Percentiles rank a stretch among this genome's conserved stretches.
Conservation (phyloP, 148 eudicot species). For the Rhododendron mucronatum region DNA sequence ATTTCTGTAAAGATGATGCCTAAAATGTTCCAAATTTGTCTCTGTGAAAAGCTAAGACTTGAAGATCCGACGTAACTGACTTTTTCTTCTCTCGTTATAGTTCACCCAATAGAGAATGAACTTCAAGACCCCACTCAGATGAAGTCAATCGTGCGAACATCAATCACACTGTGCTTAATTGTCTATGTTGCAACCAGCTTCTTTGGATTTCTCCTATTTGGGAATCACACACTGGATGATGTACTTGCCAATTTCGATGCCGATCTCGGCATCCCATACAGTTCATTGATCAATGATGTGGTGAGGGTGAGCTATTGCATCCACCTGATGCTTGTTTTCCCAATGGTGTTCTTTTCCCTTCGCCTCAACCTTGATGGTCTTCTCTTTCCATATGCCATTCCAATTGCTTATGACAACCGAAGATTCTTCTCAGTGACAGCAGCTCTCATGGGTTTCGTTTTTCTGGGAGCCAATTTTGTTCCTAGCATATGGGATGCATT, state of each 20-base stretch:
- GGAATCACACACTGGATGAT: slow-evolving; percentile 63
- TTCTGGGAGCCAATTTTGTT: slow-evolving; percentile 64
- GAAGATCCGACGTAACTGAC: not conserved
- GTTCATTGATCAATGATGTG: slow-evolving; percentile 62
- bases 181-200: slow-evolving; percentile 69
- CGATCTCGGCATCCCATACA: slow-evolving; percentile 71
- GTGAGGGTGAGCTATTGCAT: slow-evolving; percentile 70
- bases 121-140: slow-evolving; percentile 61
- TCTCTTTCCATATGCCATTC: slow-evolving; percentile 57
- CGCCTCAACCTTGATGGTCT: slow-evolving; percentile 77
- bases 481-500: slow-evolving; percentile 86
- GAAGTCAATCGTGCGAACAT: slow-evolving; percentile 58
- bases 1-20: not conserved
- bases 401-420: slow-evolving; percentile 46
- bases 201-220: slow-evolving; percentile 75
- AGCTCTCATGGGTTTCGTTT: slow-evolving; percentile 51
- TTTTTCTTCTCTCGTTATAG: slow-evolving; percentile 25
- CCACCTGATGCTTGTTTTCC: slow-evolving; percentile 90
- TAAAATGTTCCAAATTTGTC: not conserved
- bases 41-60: not conserved
- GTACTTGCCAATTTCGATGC: slow-evolving; percentile 81
- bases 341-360: slow-evolving; percentile 69
- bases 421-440: slow-evolving; percentile 48
- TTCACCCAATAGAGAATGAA: slow-evolving; percentile 84
- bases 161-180: slow-evolving; percentile 53